Percentiles rank a stretch among this genome's conserved stretches.
Conservation (phyloP, 2,329 filamentous ascomycete species). For the Raffaelea arxii region DNA sequence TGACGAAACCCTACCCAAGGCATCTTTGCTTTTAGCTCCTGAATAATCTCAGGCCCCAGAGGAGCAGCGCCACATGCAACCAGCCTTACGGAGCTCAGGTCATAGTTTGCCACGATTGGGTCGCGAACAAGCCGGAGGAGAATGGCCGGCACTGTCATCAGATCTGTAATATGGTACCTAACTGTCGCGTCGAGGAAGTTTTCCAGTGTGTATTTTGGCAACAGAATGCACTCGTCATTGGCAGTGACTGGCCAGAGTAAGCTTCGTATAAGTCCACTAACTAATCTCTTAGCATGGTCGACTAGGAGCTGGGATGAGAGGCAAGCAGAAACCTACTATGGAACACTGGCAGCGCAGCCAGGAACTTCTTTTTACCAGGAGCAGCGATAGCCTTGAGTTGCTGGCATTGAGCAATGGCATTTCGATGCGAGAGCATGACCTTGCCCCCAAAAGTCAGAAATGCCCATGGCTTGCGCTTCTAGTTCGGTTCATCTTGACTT, state of each 20-base stretch:
- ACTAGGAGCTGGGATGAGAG: too few relatives aligned
- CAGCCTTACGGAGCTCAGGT: neutral
- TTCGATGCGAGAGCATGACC: neutral
- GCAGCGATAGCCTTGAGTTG: neutral
- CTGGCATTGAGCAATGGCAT: neutral
- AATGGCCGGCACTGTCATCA: neutral
- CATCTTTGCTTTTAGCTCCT: neutral
- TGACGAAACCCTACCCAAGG: neutral
- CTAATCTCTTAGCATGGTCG: too few relatives aligned
- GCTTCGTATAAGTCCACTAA: neutral
- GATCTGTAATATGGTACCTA: neutral
- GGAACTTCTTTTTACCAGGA: neutral
- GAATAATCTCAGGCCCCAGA: neutral
- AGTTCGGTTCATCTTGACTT: neutral
- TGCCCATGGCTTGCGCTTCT: neutral
- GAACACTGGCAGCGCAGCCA: neutral
- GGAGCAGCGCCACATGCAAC: neutral
- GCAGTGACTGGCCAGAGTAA: neutral
- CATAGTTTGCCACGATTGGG: neutral
- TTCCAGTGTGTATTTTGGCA: neutral
- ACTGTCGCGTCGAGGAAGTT: neutral
- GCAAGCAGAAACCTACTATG: too few relatives aligned
- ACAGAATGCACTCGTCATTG: neutral
- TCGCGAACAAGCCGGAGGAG: neutral
- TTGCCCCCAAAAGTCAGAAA: neutral